phyloP scores from a whole-genome alignment of 495 filamentous ascomycete species.

The Corynascus novoguineensis region DNA sequence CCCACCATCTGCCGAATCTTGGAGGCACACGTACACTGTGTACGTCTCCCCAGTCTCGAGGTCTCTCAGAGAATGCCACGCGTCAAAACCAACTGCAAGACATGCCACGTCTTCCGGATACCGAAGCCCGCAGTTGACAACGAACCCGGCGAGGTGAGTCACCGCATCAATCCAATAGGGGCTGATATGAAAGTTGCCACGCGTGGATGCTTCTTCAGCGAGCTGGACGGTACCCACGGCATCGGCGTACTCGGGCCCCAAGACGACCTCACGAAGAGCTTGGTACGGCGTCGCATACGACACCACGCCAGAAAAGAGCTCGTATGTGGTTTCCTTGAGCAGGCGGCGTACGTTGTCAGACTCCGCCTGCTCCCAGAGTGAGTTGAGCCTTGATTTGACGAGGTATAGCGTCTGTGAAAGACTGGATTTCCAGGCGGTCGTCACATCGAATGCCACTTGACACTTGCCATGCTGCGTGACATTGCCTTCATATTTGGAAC shows the following conservation, averaged over 20 bases:
- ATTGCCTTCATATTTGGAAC: not conserved
- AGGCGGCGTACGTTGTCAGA: not conserved
- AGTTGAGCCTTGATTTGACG: not conserved
- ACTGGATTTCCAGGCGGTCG: not conserved
- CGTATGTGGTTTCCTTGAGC: not conserved
- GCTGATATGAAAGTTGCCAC: not conserved
- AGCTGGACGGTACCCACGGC: not conserved
- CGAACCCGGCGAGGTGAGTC: not conserved
- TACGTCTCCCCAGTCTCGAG: not conserved
- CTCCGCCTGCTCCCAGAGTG: not conserved
- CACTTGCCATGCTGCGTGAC: not conserved
- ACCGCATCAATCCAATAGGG: not conserved
- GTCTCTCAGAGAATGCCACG: not conserved
- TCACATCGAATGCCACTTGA: not conserved
- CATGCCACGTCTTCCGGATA: not conserved
- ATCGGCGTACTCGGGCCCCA: not conserved
- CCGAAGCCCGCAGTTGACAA: not conserved
- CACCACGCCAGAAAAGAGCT: not conserved
- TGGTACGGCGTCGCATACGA: not conserved
- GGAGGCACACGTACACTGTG: not conserved
- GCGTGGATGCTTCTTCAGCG: not conserved
- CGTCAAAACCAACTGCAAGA: not conserved
- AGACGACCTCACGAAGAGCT: not conserved
- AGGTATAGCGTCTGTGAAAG: not conserved
- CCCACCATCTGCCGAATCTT: not conserved